These are phyloP conservation scores for Gomphus bonarii DNA, from an alignment of 1,284 basidiomycete species.

Conservation along the genomic window DNA sequence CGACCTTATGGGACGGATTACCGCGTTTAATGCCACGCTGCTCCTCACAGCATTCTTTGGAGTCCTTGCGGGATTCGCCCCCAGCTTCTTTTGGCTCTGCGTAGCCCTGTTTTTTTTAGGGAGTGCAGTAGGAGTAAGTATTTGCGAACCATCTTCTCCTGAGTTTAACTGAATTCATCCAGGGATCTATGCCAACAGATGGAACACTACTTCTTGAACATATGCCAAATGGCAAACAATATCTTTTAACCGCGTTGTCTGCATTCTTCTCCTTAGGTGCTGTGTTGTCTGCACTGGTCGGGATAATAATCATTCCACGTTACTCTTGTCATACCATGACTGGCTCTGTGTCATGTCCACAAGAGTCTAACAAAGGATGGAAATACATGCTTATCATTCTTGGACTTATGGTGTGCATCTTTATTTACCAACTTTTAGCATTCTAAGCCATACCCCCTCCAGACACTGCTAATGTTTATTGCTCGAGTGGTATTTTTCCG, in stretches of 20 bases:
- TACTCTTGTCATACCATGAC: slow-evolving; percentile 52
- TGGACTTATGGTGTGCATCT: slow-evolving; percentile 52
- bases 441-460: neutral
- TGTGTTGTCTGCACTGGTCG: slow-evolving; percentile 73
- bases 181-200: slow-evolving; percentile 95
- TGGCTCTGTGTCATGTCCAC: slow-evolving; percentile 43
- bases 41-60: slow-evolving; percentile 89
- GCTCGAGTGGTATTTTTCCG: slow-evolving; percentile 84
- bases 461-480: slow-evolving; percentile 84
- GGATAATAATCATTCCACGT: slow-evolving; percentile 66
- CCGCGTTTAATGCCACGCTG: slow-evolving; percentile 89
- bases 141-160: neutral
- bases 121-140: slow-evolving; percentile 76
- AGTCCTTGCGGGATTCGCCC: slow-evolving; percentile 66
- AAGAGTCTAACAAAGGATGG: slow-evolving; percentile 71
- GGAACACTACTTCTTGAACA: slow-evolving; percentile 92
- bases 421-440: neutral
- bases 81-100: slow-evolving; percentile 67
- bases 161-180: neutral
- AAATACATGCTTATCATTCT: slow-evolving; percentile 68
- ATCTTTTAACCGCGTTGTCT: slow-evolving; percentile 89
- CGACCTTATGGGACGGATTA: slow-evolving; percentile 74
- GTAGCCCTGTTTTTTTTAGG: slow-evolving; percentile 79
- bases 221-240: slow-evolving; percentile 84
- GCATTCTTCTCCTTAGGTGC: slow-evolving; percentile 93